phyloP scores from a whole-genome alignment of 768 basidiomycete genomes.

The Clitopilus hobsonii region DNA sequence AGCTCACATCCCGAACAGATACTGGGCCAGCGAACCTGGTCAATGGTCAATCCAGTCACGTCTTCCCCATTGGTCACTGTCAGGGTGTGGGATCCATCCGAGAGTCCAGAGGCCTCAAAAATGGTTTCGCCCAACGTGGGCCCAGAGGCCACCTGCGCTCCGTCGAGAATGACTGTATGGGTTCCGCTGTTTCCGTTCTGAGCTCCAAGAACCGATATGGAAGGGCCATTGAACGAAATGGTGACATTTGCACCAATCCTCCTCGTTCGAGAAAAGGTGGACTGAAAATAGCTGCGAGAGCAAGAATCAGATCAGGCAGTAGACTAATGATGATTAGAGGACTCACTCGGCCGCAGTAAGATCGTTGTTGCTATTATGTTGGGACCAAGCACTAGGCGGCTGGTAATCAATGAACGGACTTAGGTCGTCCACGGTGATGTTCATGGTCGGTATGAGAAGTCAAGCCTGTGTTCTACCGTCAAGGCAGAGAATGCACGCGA shows the following conservation, averaged over 20 bases:
- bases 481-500: neutral
- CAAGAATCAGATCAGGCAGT: neutral
- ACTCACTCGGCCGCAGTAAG: constrained; percentile 8
- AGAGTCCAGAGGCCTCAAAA: constrained; percentile 22
- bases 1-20: neutral
- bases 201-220: constrained; percentile 31
- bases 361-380: constrained; percentile 10
- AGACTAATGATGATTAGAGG: neutral
- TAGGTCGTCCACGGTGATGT: constrained; percentile 21
- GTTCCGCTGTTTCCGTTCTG: constrained; percentile 29
- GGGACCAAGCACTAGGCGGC: constrained; percentile 16
- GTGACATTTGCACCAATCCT: constrained; percentile 20
- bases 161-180: constrained; percentile 28
- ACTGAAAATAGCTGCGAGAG: constrained; percentile 28
- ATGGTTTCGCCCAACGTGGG: constrained; percentile 14
- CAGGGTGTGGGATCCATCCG: constrained; percentile 22
- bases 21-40: constrained; percentile 20
- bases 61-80: constrained; percentile 14
- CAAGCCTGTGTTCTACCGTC: neutral
- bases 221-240: constrained; percentile 33
- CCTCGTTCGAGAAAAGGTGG: constrained; percentile 28
- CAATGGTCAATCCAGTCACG: constrained; percentile 27
- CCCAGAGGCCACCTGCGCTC: constrained; percentile 15
- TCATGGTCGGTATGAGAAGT: constrained; percentile 7
- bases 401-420: constrained; percentile 20